phyloP scores from a whole-genome alignment of 2,329 filamentous ascomycete genomes.

The Xylariaceae sp. region DNA sequence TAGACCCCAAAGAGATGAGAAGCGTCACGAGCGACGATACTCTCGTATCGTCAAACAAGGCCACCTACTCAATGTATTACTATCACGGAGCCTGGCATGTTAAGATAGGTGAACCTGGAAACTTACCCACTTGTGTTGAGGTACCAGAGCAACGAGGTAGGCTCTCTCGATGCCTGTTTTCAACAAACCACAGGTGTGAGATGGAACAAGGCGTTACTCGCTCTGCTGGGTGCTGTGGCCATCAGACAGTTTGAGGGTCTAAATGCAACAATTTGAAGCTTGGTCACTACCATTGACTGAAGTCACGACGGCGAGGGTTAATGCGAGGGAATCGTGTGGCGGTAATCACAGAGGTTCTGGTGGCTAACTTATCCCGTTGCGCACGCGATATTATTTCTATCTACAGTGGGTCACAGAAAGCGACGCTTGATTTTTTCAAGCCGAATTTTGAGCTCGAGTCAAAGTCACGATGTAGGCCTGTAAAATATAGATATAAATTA shows the following conservation, averaged over 20 bases:
- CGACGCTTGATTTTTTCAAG: no score
- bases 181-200: neutral
- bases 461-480: no score
- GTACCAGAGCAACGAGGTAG: neutral
- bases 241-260: neutral
- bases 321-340: no score
- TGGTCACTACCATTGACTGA: neutral
- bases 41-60: neutral
- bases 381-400: no score
- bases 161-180: neutral
- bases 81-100: neutral
- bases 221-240: neutral
- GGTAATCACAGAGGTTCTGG: no score
- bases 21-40: neutral
- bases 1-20: neutral
- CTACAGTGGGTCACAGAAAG: no score
- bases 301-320: no score
- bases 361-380: no score
- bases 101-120: neutral
- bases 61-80: neutral
- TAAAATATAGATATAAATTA: no score
- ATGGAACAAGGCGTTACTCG: neutral
- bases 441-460: no score
- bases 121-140: neutral
- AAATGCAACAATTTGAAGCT: neutral